Base-by-base conservation (phyloP, 1,139 yeast species). In the Hyphopichia fennica region DNA sequence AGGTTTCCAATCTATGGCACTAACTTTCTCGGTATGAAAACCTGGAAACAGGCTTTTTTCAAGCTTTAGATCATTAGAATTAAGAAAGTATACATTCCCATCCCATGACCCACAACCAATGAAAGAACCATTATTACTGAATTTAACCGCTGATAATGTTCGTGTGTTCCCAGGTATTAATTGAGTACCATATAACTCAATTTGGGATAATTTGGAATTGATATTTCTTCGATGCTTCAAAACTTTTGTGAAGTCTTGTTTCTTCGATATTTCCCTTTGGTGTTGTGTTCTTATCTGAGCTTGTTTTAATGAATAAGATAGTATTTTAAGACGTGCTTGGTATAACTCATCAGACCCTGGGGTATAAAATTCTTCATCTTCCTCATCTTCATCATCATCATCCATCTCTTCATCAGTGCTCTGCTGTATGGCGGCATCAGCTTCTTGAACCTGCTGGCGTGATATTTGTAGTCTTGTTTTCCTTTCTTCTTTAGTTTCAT, bases 61-160 rank as follows among this genome's bases (percentile, higher is more conserved):
- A 11, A 65, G 48, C 28, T 64, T 61, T 37, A 87, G 61, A 22
- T 70, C 61, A 0, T 60, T 57, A 1, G 61, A 53, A 36, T 72
- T 61, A 25, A 87, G 43, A 3, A 87, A 45, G 46, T 75, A 76
- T 4, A 89, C 53, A 16, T 75, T 73, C 3, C 98, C 98, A 45
- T 84, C 81, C 97, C 98, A 91, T 34, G 95, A 86, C 0, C 93
- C 96, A 15, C 82, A 72, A 0, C 89, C 87, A 2, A 87, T 63
- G 2, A 43, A 41, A 2, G 50, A 40, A 19, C 55, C 51, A 30
- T 55, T 52, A 1, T 66, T 63, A 15, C 82, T 73, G 44, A 79
- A 72, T 17, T 80, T 57, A 0, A 84, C 79, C 1, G 74, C 62
- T 0, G 96, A 84, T 0, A 87, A 72, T 1, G 95, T 88, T 46